Evolutionary conservation across 805 yeast genomes (phyloP).

Genomic region (Candida verbasci): DNA sequence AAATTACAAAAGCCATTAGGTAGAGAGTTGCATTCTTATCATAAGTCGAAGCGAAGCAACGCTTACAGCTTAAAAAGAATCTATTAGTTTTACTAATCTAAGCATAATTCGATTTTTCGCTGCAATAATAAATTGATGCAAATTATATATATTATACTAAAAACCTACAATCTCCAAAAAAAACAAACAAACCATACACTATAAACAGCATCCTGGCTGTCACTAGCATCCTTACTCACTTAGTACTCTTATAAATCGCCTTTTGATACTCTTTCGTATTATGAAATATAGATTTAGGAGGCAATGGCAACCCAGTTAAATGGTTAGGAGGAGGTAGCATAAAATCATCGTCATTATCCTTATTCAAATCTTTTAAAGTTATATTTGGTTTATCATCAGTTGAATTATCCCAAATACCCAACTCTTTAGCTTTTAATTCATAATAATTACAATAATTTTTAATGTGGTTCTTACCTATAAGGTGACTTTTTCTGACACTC

Average conservation of each 20-base stretch:
- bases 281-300: slow-evolving; percentile 28
- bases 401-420: slow-evolving; percentile 33
- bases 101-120: neutral
- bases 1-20: too few species aligned
- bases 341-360: slow-evolving; percentile 7
- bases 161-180: too few species aligned
- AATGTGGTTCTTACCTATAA: slow-evolving; percentile 73
- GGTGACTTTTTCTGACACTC: slow-evolving; percentile 78
- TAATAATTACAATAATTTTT: slow-evolving; percentile 71
- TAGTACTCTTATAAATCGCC: slow-evolving; percentile 11
- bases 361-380: slow-evolving; percentile 29
- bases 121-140: too few species aligned
- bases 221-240: too few species aligned
- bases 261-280: slow-evolving; percentile 20
- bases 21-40: too few species aligned
- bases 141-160: too few species aligned
- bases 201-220: too few species aligned
- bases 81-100: too few species aligned
- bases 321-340: slow-evolving; percentile 33
- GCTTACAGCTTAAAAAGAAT: too few species aligned
- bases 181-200: too few species aligned
- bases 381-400: slow-evolving; percentile 23
- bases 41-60: too few species aligned
- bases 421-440: slow-evolving; percentile 41
- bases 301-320: slow-evolving; percentile 23